Conservation (phyloP, 805 yeast genomes). For the Sugiyamaella smithiae region DNA sequence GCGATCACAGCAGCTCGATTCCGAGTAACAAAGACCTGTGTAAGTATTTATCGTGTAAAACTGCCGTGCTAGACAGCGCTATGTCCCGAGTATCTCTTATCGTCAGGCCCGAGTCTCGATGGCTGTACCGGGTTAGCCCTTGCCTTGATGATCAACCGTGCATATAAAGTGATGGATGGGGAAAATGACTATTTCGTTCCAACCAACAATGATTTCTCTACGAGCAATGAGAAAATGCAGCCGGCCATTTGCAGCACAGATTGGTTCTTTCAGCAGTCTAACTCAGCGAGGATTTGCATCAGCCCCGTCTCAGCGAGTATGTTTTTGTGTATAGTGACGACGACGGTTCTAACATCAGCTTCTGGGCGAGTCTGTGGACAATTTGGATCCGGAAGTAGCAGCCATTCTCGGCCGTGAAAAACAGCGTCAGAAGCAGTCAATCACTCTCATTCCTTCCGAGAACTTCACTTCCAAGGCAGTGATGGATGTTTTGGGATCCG, state of each 20-base stretch:
- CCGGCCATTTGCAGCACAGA: neutral
- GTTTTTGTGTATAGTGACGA: neutral
- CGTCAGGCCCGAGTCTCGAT: neutral
- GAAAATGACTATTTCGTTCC: neutral
- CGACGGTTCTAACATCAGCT: no score
- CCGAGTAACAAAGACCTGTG: no score
- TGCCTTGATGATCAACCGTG: neutral
- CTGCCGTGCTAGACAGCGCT: no score
- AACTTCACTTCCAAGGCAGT: constrained; percentile 95
- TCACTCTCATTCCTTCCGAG: constrained; percentile 91
- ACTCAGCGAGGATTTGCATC: neutral
- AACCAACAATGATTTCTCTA: neutral
- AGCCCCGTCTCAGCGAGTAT: no score
- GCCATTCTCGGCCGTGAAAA: constrained; percentile 73
- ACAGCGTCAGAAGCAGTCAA: constrained; percentile 84
- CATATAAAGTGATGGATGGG: neutral
- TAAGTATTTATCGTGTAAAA: no score
- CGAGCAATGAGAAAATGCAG: neutral
- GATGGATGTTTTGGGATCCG: constrained; percentile 90
- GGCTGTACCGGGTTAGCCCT: neutral
- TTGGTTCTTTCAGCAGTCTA: neutral
- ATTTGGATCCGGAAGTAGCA: constrained; percentile 78
- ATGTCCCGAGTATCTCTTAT: no score
- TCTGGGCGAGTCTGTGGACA: constrained; percentile 22
- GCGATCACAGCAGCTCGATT: no score